Evolutionary conservation across 106 monocot genomes (phyloP).

Genomic region (Ottelia alismoides): DNA sequence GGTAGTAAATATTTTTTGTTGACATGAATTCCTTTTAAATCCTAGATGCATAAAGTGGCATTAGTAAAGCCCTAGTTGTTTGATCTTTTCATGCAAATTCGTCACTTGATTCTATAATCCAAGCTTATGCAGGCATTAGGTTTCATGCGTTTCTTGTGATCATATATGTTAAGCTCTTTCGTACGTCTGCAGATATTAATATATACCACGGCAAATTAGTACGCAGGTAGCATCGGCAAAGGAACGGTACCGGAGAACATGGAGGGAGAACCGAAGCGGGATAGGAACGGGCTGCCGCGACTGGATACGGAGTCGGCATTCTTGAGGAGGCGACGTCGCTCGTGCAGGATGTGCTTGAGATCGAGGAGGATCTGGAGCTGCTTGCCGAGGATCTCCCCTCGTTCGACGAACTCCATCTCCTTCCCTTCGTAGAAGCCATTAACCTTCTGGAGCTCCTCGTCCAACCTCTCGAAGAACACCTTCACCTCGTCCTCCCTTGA

Average conservation of each 20-base stretch:
- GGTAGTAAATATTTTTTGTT: not conserved
- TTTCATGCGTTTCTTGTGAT: too few species aligned
- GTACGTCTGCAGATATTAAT: too few species aligned
- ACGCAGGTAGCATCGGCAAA: too few species aligned
- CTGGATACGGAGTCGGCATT: slow-evolving; percentile 1
- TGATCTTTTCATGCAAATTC: too few species aligned
- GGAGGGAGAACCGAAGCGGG: slow-evolving; percentile 2
- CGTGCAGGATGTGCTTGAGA: slow-evolving; percentile 62
- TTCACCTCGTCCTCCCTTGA: slow-evolving; percentile 67
- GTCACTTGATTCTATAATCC: too few species aligned
- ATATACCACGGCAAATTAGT: not conserved
- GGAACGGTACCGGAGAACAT: slow-evolving; percentile 24
- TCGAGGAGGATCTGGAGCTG: slow-evolving; percentile 83
- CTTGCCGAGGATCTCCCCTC: slow-evolving; percentile 57
- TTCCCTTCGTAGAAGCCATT: slow-evolving; percentile 52
- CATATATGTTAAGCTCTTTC: too few species aligned
- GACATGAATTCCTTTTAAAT: too few species aligned
- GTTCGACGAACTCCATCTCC: slow-evolving; percentile 70
- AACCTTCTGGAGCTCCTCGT: slow-evolving; percentile 74
- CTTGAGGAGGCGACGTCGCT: slow-evolving; percentile 27
- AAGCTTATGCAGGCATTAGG: too few species aligned
- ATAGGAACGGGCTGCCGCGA: too few species aligned
- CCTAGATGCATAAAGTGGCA: too few species aligned
- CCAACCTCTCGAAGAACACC: slow-evolving; percentile 62
- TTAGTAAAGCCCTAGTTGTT: too few species aligned